phyloP scores from a whole-genome alignment of 2,329 filamentous ascomycete genomes.

The Fusarium sp. region DNA sequence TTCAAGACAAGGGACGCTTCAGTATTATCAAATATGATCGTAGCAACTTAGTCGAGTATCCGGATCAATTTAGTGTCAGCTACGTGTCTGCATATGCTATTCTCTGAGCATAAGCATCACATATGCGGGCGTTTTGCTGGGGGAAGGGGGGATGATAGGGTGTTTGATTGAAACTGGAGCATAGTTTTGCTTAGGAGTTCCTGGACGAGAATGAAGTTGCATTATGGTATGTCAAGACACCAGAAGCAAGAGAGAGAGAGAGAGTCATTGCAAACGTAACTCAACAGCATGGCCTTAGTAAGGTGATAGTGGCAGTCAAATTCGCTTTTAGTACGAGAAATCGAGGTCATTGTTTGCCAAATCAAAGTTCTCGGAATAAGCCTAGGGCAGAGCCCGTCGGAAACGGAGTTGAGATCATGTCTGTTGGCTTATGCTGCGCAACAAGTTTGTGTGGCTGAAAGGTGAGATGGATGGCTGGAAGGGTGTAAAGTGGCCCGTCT shows the following conservation, averaged over 20 bases:
- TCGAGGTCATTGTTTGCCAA: neutral
- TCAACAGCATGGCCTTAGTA: neutral
- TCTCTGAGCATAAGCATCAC: neutral
- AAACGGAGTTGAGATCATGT: neutral
- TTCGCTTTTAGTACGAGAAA: slow-evolving; percentile 5
- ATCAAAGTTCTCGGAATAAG: slow-evolving; percentile 4
- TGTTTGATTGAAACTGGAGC: neutral
- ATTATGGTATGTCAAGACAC: neutral
- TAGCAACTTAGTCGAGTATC: slow-evolving; percentile 77
- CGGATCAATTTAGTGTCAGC: slow-evolving; percentile 87
- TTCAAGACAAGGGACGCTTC: slow-evolving; percentile 67
- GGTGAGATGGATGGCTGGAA: slow-evolving; percentile 8
- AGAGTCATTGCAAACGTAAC: neutral
- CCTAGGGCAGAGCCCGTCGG: neutral
- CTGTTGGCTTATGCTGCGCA: slow-evolving; percentile 10
- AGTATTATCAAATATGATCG: slow-evolving; percentile 88
- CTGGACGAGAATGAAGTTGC: neutral
- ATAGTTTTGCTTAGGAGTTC: neutral
- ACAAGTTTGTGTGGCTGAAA: slow-evolving; percentile 9
- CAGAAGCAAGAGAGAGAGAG: neutral
- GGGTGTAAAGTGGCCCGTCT: neutral
- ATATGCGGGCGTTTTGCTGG: neutral
- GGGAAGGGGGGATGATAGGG: neutral
- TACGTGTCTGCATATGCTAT: slow-evolving; percentile 91
- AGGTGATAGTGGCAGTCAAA: neutral